Evolutionary conservation across 441 rosid genomes (phyloP).

Genomic region (Hura crepitans): DNA sequence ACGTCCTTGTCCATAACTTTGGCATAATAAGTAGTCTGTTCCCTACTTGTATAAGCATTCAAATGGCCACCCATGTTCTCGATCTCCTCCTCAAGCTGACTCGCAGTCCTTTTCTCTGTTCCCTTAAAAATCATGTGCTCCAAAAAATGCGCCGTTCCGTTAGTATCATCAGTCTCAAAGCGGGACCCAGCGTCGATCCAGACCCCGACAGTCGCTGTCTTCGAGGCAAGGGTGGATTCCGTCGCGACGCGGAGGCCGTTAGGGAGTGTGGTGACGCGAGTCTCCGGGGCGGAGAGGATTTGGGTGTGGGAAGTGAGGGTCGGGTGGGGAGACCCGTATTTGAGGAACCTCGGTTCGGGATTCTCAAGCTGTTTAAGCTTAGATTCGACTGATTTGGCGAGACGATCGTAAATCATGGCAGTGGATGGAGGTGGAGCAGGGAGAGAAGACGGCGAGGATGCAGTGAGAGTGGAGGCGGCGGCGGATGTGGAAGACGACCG

Average conservation of each 20-base stretch:
- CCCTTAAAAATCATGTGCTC: slow-evolving; percentile 97
- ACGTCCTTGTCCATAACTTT: slow-evolving; percentile 72
- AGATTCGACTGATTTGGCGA: slow-evolving; percentile 53
- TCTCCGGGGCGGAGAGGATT: slow-evolving; percentile 81
- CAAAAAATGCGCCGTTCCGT: slow-evolving; percentile 83
- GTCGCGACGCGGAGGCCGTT: slow-evolving; percentile 91
- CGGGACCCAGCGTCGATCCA: slow-evolving; percentile 99
- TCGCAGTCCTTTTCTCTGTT: slow-evolving; percentile 54
- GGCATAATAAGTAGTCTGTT: slow-evolving; percentile 86
- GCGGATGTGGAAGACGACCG: slow-evolving; percentile 43
- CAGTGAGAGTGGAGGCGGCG: slow-evolving; percentile 32
- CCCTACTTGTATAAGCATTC: slow-evolving; percentile 90
- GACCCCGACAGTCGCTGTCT: slow-evolving; percentile 90
- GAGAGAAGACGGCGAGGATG: slow-evolving; percentile 29
- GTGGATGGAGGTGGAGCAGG: slow-evolving; percentile 48
- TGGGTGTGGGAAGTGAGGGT: slow-evolving; percentile 53
- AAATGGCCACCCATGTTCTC: slow-evolving; percentile 90
- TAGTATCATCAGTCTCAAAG: slow-evolving; percentile 70
- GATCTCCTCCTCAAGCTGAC: slow-evolving; percentile 70
- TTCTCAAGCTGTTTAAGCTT: slow-evolving; percentile 64
- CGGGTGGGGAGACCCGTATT: slow-evolving; percentile 87
- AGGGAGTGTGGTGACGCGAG: slow-evolving; percentile 78
- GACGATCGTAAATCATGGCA: slow-evolving; percentile 77
- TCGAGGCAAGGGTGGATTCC: slow-evolving; percentile 70
- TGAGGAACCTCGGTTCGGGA: slow-evolving; percentile 80